Evolutionary conservation across 2,329 filamentous ascomycete species (phyloP), one percentile per base, ranked within the genome.

Genomic region (Neodidymelliopsis sp.): DNA sequence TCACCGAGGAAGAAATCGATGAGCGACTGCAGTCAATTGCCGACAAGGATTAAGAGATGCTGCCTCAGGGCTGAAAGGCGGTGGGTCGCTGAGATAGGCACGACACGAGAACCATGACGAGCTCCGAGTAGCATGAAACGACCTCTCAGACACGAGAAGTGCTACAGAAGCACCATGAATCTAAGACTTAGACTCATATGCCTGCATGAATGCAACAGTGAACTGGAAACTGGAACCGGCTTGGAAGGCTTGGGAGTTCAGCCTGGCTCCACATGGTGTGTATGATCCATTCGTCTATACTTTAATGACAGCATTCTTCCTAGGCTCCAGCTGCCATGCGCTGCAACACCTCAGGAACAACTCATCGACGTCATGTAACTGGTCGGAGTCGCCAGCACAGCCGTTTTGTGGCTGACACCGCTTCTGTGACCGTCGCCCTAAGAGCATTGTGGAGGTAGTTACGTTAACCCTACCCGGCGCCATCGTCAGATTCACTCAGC

Each of bases 1-100:
- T 99, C 75, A 96, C 90, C 22, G 93, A 97, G 77, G 92, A 97
- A 25, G 93, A 99, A 84, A 97, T 99, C 74, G 94, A 99, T 69
- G 94, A 97, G 78, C 85, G 94, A 76, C 84, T 99, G 79, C 92
- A 97, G 78, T 91, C 93, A 47, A 99, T 99, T 75, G 91, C 91
- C 50, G 94, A 99, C 83, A 97, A 97, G 84, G 94, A 99, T 78
- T 99, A 83, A 85, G 73, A 66, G 49, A 25, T 27, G 51, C 39
- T 48, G 52, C 54, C 56, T 47, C 45, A 53, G 54, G 55, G 54
- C 53, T 61, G 57, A 57, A 53, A 47, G 45, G 55, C 44, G 51
- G 58, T 54, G 59, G 57, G 53, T 41, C 55, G 61, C 59, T 63
- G 65, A 59, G 54, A 56, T 56, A 55, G 58, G 59, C 44, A 40